Base-by-base conservation (phyloP, 2,329 filamentous ascomycete genomes). In the Paramyrothecium sp. region DNA sequence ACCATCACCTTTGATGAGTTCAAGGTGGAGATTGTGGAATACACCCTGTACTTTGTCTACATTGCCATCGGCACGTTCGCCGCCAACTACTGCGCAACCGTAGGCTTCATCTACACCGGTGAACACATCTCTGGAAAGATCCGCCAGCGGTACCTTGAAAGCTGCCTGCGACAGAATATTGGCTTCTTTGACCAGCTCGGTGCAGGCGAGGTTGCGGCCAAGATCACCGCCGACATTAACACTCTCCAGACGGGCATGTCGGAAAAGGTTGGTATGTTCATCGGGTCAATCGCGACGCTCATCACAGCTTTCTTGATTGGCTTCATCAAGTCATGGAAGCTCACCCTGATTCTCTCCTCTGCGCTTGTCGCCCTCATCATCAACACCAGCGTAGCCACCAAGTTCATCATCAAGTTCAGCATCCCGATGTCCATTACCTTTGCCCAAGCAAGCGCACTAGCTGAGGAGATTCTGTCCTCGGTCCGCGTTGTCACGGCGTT, bases 401-500 rank as follows among this genome's bases (percentile, higher is more conserved):
- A 73, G 2, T 88, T 90, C 64, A 86, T 93, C 62, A 79, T 92
- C 69, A 89, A 86, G 68, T 92, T 81, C 72, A 91, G 87, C 72
- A 92, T 90, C 71, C 75, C 83, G 54, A 87, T 88, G 2, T 78
- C 94, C 50, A 77, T 86, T 50, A 84, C 89, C 0, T 93, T 93
- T 65, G 91, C 89, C n/a, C 78, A 84, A 46, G 91, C 91, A 60
- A 91, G 90, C 51, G 91, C 87, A 0, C 82, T 96, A 8, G 91
- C 89, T 2, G 91, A 96, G 70, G 92, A 96, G 74, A 91, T 95
- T 53, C 82, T 96, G 65, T 91, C 89, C 69, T 94, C 91, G 1
- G 88, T 96, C 63, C 85, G 92, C 60, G 95, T 94, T 68, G 89
- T 91, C 2, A 87, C 88, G 3, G 92, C 92, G n/a, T 96, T 93